Evolutionary conservation across 2,329 filamentous ascomycete genomes (phyloP), one percentile per base, ranked within the genome.

Genomic region (Claviceps quebecensis): DNA sequence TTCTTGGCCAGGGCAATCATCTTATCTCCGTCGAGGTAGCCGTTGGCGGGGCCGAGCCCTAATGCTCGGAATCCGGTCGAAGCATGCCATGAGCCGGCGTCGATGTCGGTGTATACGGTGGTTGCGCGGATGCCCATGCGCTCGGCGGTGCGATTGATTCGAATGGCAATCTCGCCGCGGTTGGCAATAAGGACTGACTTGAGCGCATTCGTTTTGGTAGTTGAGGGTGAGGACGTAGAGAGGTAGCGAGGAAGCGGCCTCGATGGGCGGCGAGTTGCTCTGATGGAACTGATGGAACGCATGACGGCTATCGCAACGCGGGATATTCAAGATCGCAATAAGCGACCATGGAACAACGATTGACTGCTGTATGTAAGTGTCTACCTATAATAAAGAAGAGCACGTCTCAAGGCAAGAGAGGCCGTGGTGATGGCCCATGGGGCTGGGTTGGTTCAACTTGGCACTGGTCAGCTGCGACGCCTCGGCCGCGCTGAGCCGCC

Each of bases 121-220:
- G 91, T 96, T 17, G 91, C 95, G 55, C 83, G 82, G 63, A 98
- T 95, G 53, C 93, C 91, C 63, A 95, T 85, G 56, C 85, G 81
- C 48, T 86, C 77, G 37, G 93, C 93, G 22, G 93, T 98, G 58
- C 83, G 81, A 58, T 90, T 86, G 58, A 98, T 93, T 58, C 93
- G 86, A 65, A 98, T 76, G 48, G 93, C 93, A 60, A 98, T 98
- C 69, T 98, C 93, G 60, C 93, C 93, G 59, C 93, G 84, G 66
- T 98, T 98, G 50, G 93, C 93, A 64, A 98, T 97, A 23, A 98
- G 77, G 43, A 97, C 86, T 8, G 89, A 95, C 51, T 81, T 82
- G 58, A 83, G 78, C 34, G 78, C 75, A 14, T 71, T 74, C 13
- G 60, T 55, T 50, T 61, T 63, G 48, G 68, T 61, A n/a, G 64